These are phyloP conservation scores for Trametes gibbosa DNA, from an alignment of 768 basidiomycete species.

Conservation along the genomic window DNA sequence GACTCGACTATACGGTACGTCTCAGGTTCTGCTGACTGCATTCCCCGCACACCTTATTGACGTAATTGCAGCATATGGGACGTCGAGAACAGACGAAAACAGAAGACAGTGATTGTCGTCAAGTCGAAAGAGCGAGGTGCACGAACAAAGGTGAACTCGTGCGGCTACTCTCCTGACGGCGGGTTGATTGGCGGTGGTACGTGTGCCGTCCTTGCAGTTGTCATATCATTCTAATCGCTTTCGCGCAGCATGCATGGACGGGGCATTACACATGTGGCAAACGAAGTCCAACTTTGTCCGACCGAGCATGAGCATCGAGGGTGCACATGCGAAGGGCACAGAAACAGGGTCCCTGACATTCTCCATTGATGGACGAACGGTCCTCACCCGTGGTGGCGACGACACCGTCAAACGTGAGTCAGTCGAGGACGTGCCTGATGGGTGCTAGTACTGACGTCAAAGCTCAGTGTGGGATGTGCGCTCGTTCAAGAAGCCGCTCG, in stretches of 20 bases:
- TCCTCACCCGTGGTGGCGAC: conserved; percentile 91
- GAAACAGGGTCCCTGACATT: conserved; percentile 88
- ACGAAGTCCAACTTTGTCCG: conserved; percentile 90
- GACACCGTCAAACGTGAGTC: conserved; percentile 91
- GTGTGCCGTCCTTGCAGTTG: conserved; percentile 25
- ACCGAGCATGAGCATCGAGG: conserved; percentile 82
- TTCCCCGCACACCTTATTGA: not conserved
- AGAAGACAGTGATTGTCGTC: conserved; percentile 94
- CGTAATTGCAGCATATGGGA: conserved; percentile 82
- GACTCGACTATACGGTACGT: conserved; percentile 91
- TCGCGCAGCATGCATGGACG: conserved; percentile 78
- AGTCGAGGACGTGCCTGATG: not conserved
- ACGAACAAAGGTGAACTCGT: conserved; percentile 85
- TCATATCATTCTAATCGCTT: conserved; percentile 1
- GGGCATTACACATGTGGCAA: conserved; percentile 92
- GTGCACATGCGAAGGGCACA: conserved; percentile 81
- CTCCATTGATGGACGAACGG: conserved; percentile 80
- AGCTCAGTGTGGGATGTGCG: conserved; percentile 91
- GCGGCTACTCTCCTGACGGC: conserved; percentile 89
- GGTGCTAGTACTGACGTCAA: not conserved
- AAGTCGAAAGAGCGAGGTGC: conserved; percentile 95
- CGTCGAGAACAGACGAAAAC: conserved; percentile 86
- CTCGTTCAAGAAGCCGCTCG: conserved; percentile 86
- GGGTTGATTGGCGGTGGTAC: conserved; percentile 84
- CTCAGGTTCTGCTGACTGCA: not conserved